A percentile compares a stretch with the other conserved stretches of the same genome.
These are phyloP conservation scores for Chalciporus piperatus DNA, from an alignment of 768 basidiomycete species.

Conservation along the genomic window DNA sequence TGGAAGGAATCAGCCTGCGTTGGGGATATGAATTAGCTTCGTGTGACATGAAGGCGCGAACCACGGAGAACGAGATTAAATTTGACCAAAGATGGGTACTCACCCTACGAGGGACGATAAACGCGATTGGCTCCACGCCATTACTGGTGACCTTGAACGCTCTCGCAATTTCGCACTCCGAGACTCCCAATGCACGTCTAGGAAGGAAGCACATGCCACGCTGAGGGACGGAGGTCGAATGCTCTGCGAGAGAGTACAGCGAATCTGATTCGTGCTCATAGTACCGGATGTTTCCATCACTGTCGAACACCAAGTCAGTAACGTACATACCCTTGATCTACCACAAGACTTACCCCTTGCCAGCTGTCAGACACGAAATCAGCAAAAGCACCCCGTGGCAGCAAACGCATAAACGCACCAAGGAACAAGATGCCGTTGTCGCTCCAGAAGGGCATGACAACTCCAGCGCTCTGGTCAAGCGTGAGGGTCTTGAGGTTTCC, in stretches of 20 bases:
- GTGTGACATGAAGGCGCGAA: background rate
- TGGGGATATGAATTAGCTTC: background rate
- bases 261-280: slow-evolving; percentile 92
- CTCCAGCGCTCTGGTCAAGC: slow-evolving; percentile 89
- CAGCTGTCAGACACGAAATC: slow-evolving; percentile 45
- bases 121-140: slow-evolving; percentile 86
- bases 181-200: slow-evolving; percentile 81
- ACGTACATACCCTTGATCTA: background rate
- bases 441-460: slow-evolving; percentile 96
- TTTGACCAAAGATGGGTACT: slow-evolving; percentile 15
- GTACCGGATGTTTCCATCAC: slow-evolving; percentile 97
- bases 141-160: slow-evolving; percentile 82
- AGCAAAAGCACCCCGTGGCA: slow-evolving; percentile 1
- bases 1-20: slow-evolving; percentile 90
- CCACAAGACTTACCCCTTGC: slow-evolving; percentile 68
- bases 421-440: slow-evolving; percentile 91
- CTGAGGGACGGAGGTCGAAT: slow-evolving; percentile 90
- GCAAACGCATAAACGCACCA: slow-evolving; percentile 39
- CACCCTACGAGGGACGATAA: slow-evolving; percentile 93
- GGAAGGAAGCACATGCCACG: slow-evolving; percentile 98
- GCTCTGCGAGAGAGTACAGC: slow-evolving; percentile 72
- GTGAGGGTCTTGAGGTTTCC: slow-evolving; percentile 71
- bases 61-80: background rate
- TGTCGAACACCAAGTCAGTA: slow-evolving; percentile 28
- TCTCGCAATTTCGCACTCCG: slow-evolving; percentile 92